Evolutionary conservation across 805 yeast species (phyloP), one percentile per base, ranked within the genome.

Genomic region (Monosporozyma servazzii): DNA sequence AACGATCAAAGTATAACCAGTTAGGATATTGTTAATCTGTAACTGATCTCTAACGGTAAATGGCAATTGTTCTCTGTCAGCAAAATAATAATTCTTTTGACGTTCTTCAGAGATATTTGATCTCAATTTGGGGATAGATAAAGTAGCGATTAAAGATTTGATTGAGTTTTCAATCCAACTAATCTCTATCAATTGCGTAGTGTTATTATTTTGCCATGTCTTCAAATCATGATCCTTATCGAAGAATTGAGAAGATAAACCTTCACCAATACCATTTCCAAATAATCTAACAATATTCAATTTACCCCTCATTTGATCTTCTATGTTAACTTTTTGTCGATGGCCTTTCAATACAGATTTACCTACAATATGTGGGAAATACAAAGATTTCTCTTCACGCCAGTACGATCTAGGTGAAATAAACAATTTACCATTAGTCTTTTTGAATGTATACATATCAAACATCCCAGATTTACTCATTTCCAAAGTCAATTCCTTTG

Each of bases 361-460:
- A 0, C 83, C 91, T 25, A 69, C 64, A 53, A 91, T 72, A 62
- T 89, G 89, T 9, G 98, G 96, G 70, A 93, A 88, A 64, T 80
- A 93, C 46, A 80, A 69, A 0, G 97, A 75, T 61, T 78, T 84
- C 7, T 86, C 90, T 11, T 73, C 69, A 53, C 78, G 79, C 77
- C 91, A 90, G 58, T 78, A 84, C 1, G 89, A 79, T n/a, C 78
- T 73, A 1, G 98, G 98, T 0, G 96, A 79, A 17, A 76, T 71
- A 71, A 89, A 93, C 55, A 90, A 74, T 68, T 89, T 88, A 23
- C 98, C 99, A 39, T 81, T 78, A 2, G 91, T 86, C 58, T 83
- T 84, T 47, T 83, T 73, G 62, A 80, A 83, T 2, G 78, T 75
- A 59, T 79, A 78, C 62, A 82, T 73, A 53, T 82, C 84, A 55